Evolutionary conservation across 352 stramenopile genomes (phyloP).

Genomic region (Aphanomyces stellatus): DNA sequence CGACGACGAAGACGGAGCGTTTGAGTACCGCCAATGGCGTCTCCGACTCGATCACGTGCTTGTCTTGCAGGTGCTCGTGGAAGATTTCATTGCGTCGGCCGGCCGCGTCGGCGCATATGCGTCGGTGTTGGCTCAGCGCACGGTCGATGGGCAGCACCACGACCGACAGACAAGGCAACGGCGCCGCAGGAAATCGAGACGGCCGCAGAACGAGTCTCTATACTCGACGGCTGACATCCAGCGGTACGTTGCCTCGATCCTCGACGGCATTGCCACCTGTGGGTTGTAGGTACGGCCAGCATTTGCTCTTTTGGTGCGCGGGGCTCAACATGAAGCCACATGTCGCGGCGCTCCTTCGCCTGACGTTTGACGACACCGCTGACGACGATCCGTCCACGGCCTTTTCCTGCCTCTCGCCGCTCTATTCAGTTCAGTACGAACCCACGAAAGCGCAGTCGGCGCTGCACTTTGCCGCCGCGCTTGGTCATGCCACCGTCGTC

Average conservation of each 20-base stretch:
- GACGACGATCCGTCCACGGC: neutral
- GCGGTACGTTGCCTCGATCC: neutral
- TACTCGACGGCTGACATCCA: neutral
- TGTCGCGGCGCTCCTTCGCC: constrained; percentile 35
- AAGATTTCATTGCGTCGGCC: constrained; percentile 46
- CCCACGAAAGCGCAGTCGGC: constrained; percentile 3
- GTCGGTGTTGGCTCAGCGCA: neutral
- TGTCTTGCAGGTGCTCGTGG: constrained; percentile 36
- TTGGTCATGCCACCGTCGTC: constrained; percentile 1
- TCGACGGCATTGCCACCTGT: neutral
- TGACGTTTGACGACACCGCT: constrained; percentile 25
- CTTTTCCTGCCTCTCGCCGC: neutral
- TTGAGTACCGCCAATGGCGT: constrained; percentile 40
- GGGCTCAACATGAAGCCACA: constrained; percentile 57
- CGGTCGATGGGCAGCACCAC: neutral
- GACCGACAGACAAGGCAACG: neutral
- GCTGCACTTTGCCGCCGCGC: constrained; percentile 6
- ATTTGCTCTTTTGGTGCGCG: constrained; percentile 64
- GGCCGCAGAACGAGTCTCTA: too few species aligned
- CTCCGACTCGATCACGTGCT: constrained; percentile 51
- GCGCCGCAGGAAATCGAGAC: too few species aligned
- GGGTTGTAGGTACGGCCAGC: constrained; percentile 47
- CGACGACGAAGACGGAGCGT: neutral
- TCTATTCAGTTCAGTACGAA: constrained; percentile 1
- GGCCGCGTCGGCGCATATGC: constrained; percentile 40